Evolutionary conservation across 176 grass and related monocot genomes (phyloP).

Genomic region (Carex kokanica): DNA sequence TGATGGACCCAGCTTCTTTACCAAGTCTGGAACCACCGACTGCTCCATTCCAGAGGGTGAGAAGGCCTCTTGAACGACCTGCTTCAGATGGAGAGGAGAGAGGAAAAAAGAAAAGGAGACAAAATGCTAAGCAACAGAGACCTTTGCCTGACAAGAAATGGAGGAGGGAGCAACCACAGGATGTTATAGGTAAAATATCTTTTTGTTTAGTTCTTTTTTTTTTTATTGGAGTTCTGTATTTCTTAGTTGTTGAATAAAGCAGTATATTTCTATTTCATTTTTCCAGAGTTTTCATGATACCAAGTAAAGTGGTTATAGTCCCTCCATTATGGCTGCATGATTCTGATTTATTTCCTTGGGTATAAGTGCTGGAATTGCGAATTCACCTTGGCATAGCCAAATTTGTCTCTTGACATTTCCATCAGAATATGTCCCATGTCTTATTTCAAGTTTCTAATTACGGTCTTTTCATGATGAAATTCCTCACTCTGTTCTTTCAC

Average conservation of each 20-base stretch:
- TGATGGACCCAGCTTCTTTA: slow-evolving; percentile 62
- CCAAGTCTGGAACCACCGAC: slow-evolving; percentile 78
- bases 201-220: neutral
- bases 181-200: slow-evolving; percentile 22
- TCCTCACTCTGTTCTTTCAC: slow-evolving; percentile 7
- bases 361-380: neutral
- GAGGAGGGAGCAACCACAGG: slow-evolving; percentile 53
- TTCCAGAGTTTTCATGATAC: neutral
- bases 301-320: neutral
- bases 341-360: neutral
- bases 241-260: neutral
- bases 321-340: slow-evolving; percentile 1
- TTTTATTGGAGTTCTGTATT: neutral
- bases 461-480: slow-evolving; percentile 5
- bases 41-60: slow-evolving; percentile 74
- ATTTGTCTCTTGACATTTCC: neutral
- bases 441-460: neutral
- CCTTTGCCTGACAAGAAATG: slow-evolving; percentile 84
- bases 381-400: neutral
- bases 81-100: slow-evolving; percentile 36
- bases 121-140: slow-evolving; percentile 48
- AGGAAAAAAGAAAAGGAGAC: slow-evolving; percentile 42
- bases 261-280: neutral
- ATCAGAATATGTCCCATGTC: neutral
- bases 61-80: slow-evolving; percentile 47